phyloP scores from a whole-genome alignment of 306 rosid species.

The Acacia acuminata region DNA sequence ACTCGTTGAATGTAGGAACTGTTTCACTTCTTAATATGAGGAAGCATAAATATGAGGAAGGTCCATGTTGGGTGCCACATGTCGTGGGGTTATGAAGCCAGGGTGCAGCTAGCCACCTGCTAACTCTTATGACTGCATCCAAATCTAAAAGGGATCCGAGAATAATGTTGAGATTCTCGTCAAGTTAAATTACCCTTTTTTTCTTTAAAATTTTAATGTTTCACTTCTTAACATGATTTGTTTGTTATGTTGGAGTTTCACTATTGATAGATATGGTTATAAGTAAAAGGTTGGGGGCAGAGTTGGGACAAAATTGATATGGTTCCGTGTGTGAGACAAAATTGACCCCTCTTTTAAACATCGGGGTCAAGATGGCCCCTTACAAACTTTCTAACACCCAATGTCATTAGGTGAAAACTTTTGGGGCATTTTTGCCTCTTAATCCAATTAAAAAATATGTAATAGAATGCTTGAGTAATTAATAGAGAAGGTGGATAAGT shows the following conservation, averaged over 20 bases:
- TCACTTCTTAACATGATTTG: neutral
- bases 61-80: conserved; percentile 38
- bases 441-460: too few relatives aligned
- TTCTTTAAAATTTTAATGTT: too few relatives aligned
- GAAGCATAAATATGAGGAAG: neutral
- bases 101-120: conserved; percentile 1
- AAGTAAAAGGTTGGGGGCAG: neutral
- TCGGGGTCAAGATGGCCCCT: too few relatives aligned
- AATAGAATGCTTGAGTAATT: too few relatives aligned
- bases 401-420: too few relatives aligned
- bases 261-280: neutral
- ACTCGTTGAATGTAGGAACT: too few relatives aligned
- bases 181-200: neutral
- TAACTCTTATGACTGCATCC: neutral
- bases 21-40: too few relatives aligned
- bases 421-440: too few relatives aligned
- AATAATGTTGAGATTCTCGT: neutral
- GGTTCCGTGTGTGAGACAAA: too few relatives aligned
- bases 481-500: too few relatives aligned
- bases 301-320: neutral
- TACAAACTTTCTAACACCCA: too few relatives aligned
- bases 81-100: conserved; percentile 32
- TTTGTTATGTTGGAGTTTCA: neutral
- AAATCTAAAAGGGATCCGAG: neutral
- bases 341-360: too few relatives aligned